Evolutionary conservation across 1,284 basidiomycete genomes (phyloP), one percentile per base, ranked within the genome.

Genomic region (Puccinia polysora): DNA sequence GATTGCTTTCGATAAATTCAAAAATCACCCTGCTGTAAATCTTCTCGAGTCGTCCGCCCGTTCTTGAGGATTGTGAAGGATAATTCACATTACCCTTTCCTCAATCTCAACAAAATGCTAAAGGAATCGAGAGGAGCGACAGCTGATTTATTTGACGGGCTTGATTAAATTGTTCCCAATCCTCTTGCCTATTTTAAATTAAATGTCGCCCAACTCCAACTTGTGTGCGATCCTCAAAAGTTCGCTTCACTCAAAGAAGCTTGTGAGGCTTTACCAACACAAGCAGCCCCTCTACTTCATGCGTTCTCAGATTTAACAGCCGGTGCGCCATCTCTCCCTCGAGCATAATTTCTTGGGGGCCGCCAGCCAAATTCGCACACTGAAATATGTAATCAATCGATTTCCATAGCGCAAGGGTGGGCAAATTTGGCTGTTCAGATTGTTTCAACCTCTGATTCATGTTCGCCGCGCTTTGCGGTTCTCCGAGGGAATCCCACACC

Each of bases 221-320:
- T n/a, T n/a, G n/a, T n/a, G n/a, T n/a, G n/a, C n/a, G n/a, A n/a
- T n/a, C n/a, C n/a, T n/a, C n/a, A n/a, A n/a, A n/a, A n/a, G n/a
- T n/a, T n/a, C n/a, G n/a, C n/a, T n/a, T n/a, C 38, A 45, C 34
- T 60, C 15, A 4, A 10, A 2, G 38, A 60, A 23, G 58, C 38
- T 8, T 10, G 18, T 2, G 32, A 43, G 6, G n/a, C 34, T 18
- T 25, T 60, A 20, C 78, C 80, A 4, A n/a, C 55, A 0, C 80
- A 80, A 63, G 75, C 77, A 8, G 65, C 75, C 0, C 72, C 79
- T 1, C 74, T 81, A 38, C 76, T 78, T 23, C 80, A 80, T 49
- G 74, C 79, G 14, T 79, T 74, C 40, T 73, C 75, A 30, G 80
- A 81, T 71, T 76, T 81, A 23, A 75, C 75, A 25, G 75, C 77